Evolutionary conservation across 352 stramenopile genomes (phyloP), one percentile per base, ranked within the genome.

Genomic region (Hyaloperonospora arabidopsidis): DNA sequence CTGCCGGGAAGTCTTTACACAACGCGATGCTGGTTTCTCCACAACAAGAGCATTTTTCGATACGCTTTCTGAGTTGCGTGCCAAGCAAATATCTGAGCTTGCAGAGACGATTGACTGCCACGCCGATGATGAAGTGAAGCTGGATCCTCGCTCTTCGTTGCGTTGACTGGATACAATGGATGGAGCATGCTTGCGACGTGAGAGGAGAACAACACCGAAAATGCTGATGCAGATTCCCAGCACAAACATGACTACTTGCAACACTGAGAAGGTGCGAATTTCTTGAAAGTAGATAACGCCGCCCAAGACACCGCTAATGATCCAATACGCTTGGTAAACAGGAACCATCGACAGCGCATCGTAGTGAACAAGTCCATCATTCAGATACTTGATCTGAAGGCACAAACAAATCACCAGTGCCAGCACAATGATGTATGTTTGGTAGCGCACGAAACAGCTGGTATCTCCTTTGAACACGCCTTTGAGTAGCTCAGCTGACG

Each of bases 241-340:
- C n/a, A 91, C 74, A 55, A 95, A 95, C 74, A 91, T 88, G 38
- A 70, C 65, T 8, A 76, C 76, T 43, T 95, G 83, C 18, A 84
- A 49, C 18, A 79, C 63, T 3, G 79, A 84, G 50, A 95, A 89
- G 4, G 71, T 70, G 25, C 77, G 76, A 49, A 89, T 89, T 59
- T 97, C 89, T 48, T 96, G 75, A 61, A 96, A 97, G 67, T 96
- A 97, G 23, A 97, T 83, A 23, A 87, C 75, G 1, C 88, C 89
- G 11, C 89, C 88, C 0, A 95, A 67, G 25, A 96, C 83, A 10
- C 84, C 82, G 17, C 72, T 93, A 52, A 95, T 85, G 55, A 95
- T 95, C 75, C 84, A 96, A 54, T 95, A 97, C 5, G 74, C 77
- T 58, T 95, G 84, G 54, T 92, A 93, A 13, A 95, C 79, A 0